Conservation (phyloP, 768 basidiomycete species). For the Pholiota molesta region DNA sequence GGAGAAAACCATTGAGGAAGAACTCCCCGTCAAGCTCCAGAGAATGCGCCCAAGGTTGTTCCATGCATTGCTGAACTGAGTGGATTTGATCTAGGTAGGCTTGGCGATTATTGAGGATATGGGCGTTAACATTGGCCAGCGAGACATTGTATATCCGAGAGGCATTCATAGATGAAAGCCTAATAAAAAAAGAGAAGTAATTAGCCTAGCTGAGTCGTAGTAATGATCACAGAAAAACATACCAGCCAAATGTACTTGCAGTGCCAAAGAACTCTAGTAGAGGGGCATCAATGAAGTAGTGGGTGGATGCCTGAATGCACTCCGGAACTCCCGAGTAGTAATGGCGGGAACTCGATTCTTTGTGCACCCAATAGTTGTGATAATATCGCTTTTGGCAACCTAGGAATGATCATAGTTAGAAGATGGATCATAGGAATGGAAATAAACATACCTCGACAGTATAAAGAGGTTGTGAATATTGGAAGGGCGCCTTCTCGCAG, state of each 20-base stretch:
- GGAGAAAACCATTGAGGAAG: not conserved
- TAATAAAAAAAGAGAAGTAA: not conserved
- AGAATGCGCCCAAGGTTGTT: not conserved
- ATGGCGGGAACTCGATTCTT: slow-evolving; percentile 3
- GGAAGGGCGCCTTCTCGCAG: not conserved
- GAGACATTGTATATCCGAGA: slow-evolving; percentile 1
- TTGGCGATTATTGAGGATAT: not conserved
- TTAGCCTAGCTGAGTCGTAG: no score
- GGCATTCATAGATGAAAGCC: slow-evolving; percentile 3
- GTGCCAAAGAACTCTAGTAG: not conserved
- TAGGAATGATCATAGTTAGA: no score
- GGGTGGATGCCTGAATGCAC: not conserved
- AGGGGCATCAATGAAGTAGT: not conserved
- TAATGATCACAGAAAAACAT: not conserved
- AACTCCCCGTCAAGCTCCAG: not conserved
- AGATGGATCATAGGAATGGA: no score
- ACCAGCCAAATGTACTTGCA: not conserved
- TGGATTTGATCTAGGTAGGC: not conserved
- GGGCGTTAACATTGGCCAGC: not conserved
- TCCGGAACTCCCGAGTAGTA: slow-evolving; percentile 16
- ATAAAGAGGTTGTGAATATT: not conserved
- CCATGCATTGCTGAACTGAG: no score
- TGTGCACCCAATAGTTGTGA: slow-evolving; percentile 20
- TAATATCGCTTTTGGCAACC: slow-evolving; percentile 14
- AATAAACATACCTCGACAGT: slow-evolving; percentile 4